Evolutionary conservation across 306 rosid genomes (phyloP), one percentile per base, ranked within the genome.

Genomic region (Sphenostylis stenocarpa): DNA sequence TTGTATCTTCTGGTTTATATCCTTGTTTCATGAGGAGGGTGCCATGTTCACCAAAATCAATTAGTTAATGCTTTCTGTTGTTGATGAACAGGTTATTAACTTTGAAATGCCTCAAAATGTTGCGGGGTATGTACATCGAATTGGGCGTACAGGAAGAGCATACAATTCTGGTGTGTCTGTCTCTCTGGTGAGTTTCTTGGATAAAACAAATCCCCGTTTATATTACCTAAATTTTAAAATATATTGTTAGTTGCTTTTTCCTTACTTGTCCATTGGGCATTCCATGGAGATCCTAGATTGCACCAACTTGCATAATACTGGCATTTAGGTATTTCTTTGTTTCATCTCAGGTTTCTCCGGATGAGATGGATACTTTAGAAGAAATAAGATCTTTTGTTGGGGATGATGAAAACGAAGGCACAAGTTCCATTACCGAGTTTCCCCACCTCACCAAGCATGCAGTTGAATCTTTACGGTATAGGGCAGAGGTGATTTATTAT

Each of bases 91-190:
- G 98, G 98, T 95, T 75, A 80, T 95, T 80, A 95, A 92, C 87
- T 85, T 92, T 58, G 97, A 95, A 76, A 89, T 95, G 97, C 97
- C 99, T 57, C 84, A 15, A 66, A 91, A 82, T 87, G 86, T 81
- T 75, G 87, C 83, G 26, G 97, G 97, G 67, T 95, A 95, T 72
- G 85, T 95, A 15, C 97, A 95, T 80, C 88, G 97, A 57, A 90
- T 95, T 76, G 99, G 99, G 56, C 97, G 99, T 68, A 95, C 99
- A 24, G 99, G 99, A 84, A 88, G 99, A 87, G 99, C 97, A 70
- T 87, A 85, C 63, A 95, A 68, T 79, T 88, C 93, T 58, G 99
- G 99, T 82, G 51, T 91, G 82, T 92, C 99, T 82, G 49, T 95
- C 26, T 92, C 99, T 52, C 87, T 95, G 87, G 99, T 95, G 86